phyloP scores from a whole-genome alignment of 1,284 basidiomycete species.

The Trichosporon faecale region DNA sequence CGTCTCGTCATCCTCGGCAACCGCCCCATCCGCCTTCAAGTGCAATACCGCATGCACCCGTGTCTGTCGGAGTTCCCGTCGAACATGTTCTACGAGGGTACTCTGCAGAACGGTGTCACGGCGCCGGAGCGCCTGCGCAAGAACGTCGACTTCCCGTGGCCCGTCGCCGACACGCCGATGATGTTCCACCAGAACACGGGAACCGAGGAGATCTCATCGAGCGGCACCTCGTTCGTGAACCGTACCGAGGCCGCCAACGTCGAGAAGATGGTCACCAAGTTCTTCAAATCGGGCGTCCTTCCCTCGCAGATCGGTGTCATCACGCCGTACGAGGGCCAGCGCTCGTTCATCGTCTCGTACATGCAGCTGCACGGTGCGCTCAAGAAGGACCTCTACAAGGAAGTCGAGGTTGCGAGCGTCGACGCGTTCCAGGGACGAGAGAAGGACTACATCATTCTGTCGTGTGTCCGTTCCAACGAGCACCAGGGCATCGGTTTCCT shows the following conservation, averaged over 20 bases:
- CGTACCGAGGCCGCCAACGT: slow-evolving; percentile 98
- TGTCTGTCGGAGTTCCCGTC: slow-evolving; percentile 98
- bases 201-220: slow-evolving; percentile 97
- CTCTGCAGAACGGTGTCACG: slow-evolving; percentile 97
- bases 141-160: slow-evolving; percentile 99
- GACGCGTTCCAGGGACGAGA: slow-evolving; percentile 99
- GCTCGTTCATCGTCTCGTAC: slow-evolving; percentile 98
- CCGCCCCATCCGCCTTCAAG: slow-evolving; percentile 94
- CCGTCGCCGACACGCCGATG: slow-evolving; percentile 95
- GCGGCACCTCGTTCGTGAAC: slow-evolving; percentile 97
- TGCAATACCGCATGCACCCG: slow-evolving; percentile 99
- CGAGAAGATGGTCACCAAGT: slow-evolving; percentile 98
- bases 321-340: slow-evolving; percentile 97
- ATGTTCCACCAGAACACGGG: slow-evolving; percentile 99
- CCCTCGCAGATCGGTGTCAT: slow-evolving; percentile 96
- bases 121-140: slow-evolving; percentile 94
- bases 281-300: slow-evolving; percentile 97
- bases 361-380: slow-evolving; percentile 99
- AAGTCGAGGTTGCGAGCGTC: slow-evolving; percentile 97
- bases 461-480: slow-evolving; percentile 98
- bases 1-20: slow-evolving; percentile 93
- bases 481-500: slow-evolving; percentile 99
- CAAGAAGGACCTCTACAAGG: slow-evolving; percentile 99
- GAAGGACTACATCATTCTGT: slow-evolving; percentile 99
- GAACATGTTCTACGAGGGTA: slow-evolving; percentile 99